Evolutionary conservation across 2,329 filamentous ascomycete species (phyloP), one percentile per base, ranked within the genome.

Genomic region (Lecanicillium sp.): DNA sequence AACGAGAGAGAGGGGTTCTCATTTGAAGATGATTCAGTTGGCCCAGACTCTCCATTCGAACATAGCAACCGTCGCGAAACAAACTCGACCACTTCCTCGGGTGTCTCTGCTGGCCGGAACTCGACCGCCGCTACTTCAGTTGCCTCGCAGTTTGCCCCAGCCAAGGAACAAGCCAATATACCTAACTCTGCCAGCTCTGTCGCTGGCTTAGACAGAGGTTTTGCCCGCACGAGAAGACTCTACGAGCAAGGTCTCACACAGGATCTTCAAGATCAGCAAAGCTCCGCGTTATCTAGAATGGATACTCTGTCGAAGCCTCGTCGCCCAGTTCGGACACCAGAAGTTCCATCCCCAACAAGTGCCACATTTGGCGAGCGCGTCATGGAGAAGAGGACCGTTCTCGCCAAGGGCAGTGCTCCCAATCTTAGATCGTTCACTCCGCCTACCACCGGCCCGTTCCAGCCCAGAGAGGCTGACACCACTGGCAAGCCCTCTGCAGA

Each of bases 41-140:
- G 62, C 58, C 29, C 78, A 71, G 55, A 58, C 3, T 67, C 72
- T 9, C 70, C 75, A 2, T 69, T 71, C 1, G 75, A 75, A 15
- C 88, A 82, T 53, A 83, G 83, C 50, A 75, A 75, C 44, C 85
- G 90, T 47, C 73, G 89, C 18, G 87, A 88, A 47, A 95, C 88
- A 0, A 92, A 84, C 2, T 95, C 90, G 0, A 94, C 85, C 0
- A 83, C 80, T 6, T 92, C 87, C 0, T 81, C 77, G 0, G 65
- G 63, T 4, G 82, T 78, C 5, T 80, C 78, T 0, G 73, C 80
- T 29, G 75, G 77, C 18, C 80, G 85, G 19, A 80, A 78, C 40
- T 95, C 90, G 0, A 95, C 89, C 2, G 85, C 88, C 6, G 88
- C 87, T 3, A 95, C 88, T 0, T 95, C 90, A 0, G 68, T 94